Conservation (phyloP, 441 rosid species). For the Mallotus repandus region DNA sequence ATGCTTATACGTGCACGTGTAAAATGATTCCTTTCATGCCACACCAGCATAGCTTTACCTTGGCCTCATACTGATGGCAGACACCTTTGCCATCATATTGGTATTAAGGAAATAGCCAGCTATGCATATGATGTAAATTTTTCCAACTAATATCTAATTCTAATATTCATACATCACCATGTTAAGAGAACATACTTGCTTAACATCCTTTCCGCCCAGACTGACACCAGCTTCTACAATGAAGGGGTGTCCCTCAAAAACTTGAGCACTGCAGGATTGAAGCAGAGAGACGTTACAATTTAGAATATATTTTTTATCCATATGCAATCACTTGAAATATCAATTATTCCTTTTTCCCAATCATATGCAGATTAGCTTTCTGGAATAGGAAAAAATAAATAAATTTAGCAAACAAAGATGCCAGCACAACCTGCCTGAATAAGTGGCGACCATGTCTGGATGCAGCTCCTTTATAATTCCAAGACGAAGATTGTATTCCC, state of each 20-base stretch:
- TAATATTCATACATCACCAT: neutral
- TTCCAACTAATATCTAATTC: neutral
- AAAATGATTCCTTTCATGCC: neutral
- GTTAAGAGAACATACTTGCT: conserved; percentile 52
- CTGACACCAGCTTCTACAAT: conserved; percentile 99
- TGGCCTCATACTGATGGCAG: neutral
- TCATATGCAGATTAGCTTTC: neutral
- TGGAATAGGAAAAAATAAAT: neutral
- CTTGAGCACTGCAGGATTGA: conserved; percentile 80
- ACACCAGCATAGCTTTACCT: neutral
- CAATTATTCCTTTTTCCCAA: neutral
- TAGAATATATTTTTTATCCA: conserved; percentile 1
- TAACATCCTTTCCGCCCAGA: conserved; percentile 93
- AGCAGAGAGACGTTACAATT: conserved; percentile 22
- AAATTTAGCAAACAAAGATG: conserved; percentile 20
- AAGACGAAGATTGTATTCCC: conserved; percentile 97
- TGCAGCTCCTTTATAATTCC: conserved; percentile 98
- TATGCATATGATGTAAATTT: neutral
- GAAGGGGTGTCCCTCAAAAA: conserved; percentile 98
- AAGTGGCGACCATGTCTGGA: conserved; percentile 98
- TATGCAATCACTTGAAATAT: conserved; percentile 4
- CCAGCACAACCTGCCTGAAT: conserved; percentile 85
- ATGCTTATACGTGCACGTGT: neutral
- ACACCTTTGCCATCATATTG: neutral
- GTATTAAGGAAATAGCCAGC: neutral